Conservation (phyloP, 2,329 filamentous ascomycete genomes). For the Aspergillus transmontanensis region DNA sequence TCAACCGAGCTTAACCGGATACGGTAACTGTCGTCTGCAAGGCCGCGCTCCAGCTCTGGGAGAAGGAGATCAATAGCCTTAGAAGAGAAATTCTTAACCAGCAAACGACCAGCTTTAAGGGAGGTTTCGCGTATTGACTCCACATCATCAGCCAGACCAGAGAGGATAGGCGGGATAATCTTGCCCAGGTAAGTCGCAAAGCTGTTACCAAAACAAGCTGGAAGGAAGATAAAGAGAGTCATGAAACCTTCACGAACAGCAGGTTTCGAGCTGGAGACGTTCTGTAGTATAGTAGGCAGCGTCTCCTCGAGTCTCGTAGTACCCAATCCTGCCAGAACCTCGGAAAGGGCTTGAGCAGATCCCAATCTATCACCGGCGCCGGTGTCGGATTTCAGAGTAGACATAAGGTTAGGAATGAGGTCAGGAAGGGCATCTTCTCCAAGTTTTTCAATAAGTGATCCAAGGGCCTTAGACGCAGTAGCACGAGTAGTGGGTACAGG, state of each 20-base stretch:
- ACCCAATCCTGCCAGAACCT: slow-evolving; percentile 92
- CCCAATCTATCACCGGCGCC: slow-evolving; percentile 94
- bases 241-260: slow-evolving; percentile 97
- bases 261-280: slow-evolving; percentile 86
- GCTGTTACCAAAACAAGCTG: slow-evolving; percentile 97
- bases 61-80: slow-evolving; percentile 91
- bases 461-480: slow-evolving; percentile 91
- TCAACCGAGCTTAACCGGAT: slow-evolving; percentile 98
- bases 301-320: slow-evolving; percentile 93
- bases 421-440: slow-evolving; percentile 96
- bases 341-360: slow-evolving; percentile 92
- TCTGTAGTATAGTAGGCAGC: slow-evolving; percentile 91
- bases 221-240: slow-evolving; percentile 98
- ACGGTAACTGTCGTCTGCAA: slow-evolving; percentile 96
- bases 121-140: slow-evolving; percentile 98
- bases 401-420: slow-evolving; percentile 96
- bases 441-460: slow-evolving; percentile 95
- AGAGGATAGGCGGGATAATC: slow-evolving; percentile 93
- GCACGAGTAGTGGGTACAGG: slow-evolving; percentile 95
- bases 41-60: slow-evolving; percentile 90
- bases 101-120: slow-evolving; percentile 83
- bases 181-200: slow-evolving; percentile 93
- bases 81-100: slow-evolving; percentile 98
- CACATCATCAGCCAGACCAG: slow-evolving; percentile 91
- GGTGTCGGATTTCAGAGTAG: slow-evolving; percentile 94